These are phyloP conservation scores for Venturia aucupariae DNA, from an alignment of 2,329 filamentous ascomycete genomes.

Conservation along the genomic window DNA sequence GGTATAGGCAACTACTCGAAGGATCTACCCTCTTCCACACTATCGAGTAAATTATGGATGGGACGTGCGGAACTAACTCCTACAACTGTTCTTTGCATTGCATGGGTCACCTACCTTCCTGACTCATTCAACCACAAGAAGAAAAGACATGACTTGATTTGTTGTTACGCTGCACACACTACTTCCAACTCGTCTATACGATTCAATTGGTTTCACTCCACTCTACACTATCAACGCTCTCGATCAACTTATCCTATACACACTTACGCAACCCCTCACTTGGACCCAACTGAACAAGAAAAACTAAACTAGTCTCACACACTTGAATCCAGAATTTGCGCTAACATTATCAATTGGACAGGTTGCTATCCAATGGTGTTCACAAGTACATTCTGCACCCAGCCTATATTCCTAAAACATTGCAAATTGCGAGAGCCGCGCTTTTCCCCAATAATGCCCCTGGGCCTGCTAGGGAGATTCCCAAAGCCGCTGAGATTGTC, in stretches of 20 bases:
- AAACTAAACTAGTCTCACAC: neutral
- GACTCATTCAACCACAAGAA: neutral
- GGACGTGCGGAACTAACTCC: slow-evolving; percentile 1
- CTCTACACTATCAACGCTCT: neutral
- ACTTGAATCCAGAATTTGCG: neutral
- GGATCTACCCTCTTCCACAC: neutral
- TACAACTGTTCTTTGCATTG: neutral
- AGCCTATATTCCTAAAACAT: slow-evolving; percentile 36
- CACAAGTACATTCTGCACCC: slow-evolving; percentile 34
- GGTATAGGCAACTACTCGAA: neutral
- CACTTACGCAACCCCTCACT: neutral
- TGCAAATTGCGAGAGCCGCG: slow-evolving; percentile 63
- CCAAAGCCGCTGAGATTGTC: slow-evolving; percentile 50
- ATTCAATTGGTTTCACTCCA: neutral
- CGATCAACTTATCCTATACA: neutral
- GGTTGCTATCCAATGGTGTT: slow-evolving; percentile 38
- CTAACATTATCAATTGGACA: slow-evolving; percentile 20
- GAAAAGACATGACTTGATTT: neutral
- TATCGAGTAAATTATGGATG: neutral
- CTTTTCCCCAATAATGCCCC: slow-evolving; percentile 81
- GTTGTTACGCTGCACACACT: neutral
- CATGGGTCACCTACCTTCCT: neutral
- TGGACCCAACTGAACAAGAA: neutral
- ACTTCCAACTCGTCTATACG: neutral
- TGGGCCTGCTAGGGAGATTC: slow-evolving; percentile 51